Conservation (phyloP, 768 basidiomycete genomes). For the Sarcodon aspratus region DNA sequence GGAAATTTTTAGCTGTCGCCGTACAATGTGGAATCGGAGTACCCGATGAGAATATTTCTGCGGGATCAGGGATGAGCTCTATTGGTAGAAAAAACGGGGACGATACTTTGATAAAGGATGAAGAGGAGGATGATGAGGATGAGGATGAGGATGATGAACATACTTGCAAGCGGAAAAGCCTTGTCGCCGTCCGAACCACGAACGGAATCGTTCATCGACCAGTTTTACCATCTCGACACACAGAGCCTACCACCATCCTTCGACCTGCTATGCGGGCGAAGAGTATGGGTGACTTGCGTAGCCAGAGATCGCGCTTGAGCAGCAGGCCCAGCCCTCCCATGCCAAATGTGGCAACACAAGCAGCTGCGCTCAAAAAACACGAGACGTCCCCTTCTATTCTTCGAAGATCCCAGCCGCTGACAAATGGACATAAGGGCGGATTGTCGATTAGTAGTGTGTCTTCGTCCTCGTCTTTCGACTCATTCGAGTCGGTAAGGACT, state of each 20-base stretch:
- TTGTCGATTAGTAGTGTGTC: constrained; percentile 61
- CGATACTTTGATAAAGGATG: not conserved
- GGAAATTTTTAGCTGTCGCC: constrained; percentile 67
- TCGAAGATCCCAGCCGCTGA: not conserved
- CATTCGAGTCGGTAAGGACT: constrained; percentile 39
- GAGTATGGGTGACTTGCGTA: constrained; percentile 43
- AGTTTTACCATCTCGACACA: not conserved
- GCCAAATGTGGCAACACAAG: constrained; percentile 4
- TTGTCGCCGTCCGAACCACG: not conserved
- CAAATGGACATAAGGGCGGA: constrained; percentile 2
- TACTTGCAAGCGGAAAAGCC: not conserved
- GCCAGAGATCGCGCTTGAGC: constrained; percentile 12
- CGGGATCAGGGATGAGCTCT: constrained; percentile 1
- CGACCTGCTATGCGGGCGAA: constrained; percentile 30
- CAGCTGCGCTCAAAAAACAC: constrained; percentile 5
- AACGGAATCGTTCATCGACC: constrained; percentile 9
- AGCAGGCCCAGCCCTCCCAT: not conserved
- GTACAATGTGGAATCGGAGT: constrained; percentile 66
- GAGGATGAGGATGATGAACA: not conserved
- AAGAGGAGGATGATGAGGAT: constrained; percentile 6
- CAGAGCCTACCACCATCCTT: constrained; percentile 9
- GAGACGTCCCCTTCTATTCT: constrained; percentile 4
- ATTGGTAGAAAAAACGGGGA: not conserved
- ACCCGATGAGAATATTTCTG: constrained; percentile 18
- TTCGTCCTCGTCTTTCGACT: constrained; percentile 52